phyloP scores from a whole-genome alignment of 805 yeast genomes.

The Candida ulmi region DNA sequence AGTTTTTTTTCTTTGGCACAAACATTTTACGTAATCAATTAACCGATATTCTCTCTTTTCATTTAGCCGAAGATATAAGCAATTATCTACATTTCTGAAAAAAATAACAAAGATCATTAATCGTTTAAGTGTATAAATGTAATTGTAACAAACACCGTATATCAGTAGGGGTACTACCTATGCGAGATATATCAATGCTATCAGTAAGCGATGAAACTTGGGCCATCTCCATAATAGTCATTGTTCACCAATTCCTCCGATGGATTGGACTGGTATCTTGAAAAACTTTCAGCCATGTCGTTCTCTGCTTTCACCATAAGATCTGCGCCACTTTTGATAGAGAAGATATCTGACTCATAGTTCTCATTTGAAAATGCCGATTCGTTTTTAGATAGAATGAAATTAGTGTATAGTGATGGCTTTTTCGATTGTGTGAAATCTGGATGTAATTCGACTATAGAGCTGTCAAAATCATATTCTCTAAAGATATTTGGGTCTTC shows the following conservation, averaged over 20 bases:
- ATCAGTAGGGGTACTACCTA: too few relatives aligned
- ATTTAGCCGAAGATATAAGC: too few relatives aligned
- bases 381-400: neutral
- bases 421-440: neutral
- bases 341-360: neutral
- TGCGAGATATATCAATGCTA: too few relatives aligned
- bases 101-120: too few relatives aligned
- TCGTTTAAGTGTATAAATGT: too few relatives aligned
- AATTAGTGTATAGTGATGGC: neutral
- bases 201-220: conserved; percentile 7
- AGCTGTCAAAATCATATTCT: conserved; percentile 8
- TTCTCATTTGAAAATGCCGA: neutral
- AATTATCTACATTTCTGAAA: too few relatives aligned
- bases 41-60: neutral
- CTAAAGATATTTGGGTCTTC: conserved; percentile 1
- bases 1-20: neutral
- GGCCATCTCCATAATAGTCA: conserved; percentile 9
- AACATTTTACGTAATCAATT: neutral
- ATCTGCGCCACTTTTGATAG: neutral
- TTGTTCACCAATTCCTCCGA: conserved; percentile 7
- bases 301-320: neutral
- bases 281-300: neutral
- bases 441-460: conserved; percentile 6
- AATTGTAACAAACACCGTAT: too few relatives aligned
- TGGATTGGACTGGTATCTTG: conserved; percentile 7